Conservation (phyloP, 371 early-diverging fungal species). For the Lichtheimia hyalospora region DNA sequence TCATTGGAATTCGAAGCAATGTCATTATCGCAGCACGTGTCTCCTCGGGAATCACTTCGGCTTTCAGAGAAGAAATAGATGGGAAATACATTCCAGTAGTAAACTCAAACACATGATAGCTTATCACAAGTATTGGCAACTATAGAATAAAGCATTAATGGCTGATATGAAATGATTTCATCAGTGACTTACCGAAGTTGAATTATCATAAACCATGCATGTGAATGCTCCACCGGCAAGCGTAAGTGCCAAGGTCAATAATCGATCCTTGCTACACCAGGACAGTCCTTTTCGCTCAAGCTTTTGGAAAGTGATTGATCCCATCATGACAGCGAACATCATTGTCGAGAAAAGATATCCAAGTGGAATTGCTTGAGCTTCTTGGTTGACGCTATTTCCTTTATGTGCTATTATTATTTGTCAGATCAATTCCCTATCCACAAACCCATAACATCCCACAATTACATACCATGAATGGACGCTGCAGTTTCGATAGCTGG, state of each 20-base stretch:
- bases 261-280: conserved; percentile 21
- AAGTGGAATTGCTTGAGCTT: conserved; percentile 35
- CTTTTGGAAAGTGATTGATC: conserved; percentile 64
- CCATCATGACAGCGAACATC: conserved; percentile 78
- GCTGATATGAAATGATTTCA: background rate
- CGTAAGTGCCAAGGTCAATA: conserved; percentile 29
- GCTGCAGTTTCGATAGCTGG: conserved; percentile 62
- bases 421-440: background rate
- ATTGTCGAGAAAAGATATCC: conserved; percentile 71
- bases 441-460: no score
- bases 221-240: conserved; percentile 38
- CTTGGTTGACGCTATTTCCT: background rate
- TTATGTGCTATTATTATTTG: background rate
- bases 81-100: conserved; percentile 81
- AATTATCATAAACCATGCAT: conserved; percentile 30
- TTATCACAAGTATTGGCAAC: conserved; percentile 19
- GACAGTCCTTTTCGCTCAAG: conserved; percentile 20
- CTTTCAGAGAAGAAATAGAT: conserved; percentile 64
- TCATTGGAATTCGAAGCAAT: conserved; percentile 76
- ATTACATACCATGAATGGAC: conserved; percentile 10
- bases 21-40: conserved; percentile 77
- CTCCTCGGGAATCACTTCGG: conserved; percentile 71
- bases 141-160: background rate
- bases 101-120: conserved; percentile 63
- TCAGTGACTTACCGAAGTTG: conserved; percentile 30